phyloP scores from a whole-genome alignment of 2,329 filamentous ascomycete species.

The Paraphoma chrysanthemicola region DNA sequence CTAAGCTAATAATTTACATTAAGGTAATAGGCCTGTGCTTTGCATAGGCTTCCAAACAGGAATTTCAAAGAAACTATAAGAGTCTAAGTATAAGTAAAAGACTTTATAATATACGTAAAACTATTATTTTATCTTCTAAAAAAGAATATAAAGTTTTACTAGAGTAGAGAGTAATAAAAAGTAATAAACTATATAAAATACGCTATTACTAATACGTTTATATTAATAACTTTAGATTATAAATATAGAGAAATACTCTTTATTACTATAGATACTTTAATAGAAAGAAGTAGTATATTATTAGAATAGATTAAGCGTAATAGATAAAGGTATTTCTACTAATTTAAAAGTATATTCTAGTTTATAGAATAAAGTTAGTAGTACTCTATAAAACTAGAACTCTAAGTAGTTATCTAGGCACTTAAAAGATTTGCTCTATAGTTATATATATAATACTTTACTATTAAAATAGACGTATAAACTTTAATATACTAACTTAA shows the following conservation, averaged over 20 bases:
- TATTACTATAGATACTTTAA: background rate
- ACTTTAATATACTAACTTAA: background rate
- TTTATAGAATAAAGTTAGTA: background rate
- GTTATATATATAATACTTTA: background rate
- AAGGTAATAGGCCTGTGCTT: no score
- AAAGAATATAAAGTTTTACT: background rate
- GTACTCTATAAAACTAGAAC: background rate
- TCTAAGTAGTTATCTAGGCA: background rate
- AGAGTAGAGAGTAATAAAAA: background rate
- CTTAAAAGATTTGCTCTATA: background rate
- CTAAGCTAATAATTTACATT: no score
- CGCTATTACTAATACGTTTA: background rate
- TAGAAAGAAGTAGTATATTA: background rate
- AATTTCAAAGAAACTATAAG: no score
- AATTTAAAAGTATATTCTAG: background rate
- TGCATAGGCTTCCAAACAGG: no score
- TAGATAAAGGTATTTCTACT: background rate
- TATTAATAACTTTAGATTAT: background rate
- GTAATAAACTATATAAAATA: background rate
- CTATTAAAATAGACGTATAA: background rate
- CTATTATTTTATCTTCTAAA: background rate
- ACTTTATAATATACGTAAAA: background rate
- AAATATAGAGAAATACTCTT: background rate
- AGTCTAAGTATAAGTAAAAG: background rate
- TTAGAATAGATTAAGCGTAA: background rate